phyloP scores from a whole-genome alignment of 208 protist genomes.

The Acanthamoeba healyi region DNA sequence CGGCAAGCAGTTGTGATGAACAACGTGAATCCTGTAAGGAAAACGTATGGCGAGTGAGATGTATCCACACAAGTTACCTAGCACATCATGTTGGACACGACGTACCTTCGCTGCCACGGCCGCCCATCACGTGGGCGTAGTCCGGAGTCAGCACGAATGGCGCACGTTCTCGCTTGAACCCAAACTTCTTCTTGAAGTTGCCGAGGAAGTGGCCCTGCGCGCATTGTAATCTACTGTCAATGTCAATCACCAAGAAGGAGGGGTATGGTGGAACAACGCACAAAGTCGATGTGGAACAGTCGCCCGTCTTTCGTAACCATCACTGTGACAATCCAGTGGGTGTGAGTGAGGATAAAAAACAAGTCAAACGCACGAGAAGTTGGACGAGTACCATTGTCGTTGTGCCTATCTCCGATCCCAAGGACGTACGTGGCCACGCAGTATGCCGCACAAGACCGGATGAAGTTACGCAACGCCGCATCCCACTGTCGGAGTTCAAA shows the following conservation, averaged over 20 bases:
- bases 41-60: no score
- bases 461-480: background rate
- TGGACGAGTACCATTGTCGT: slow-evolving; percentile 84
- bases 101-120: slow-evolving; percentile 82
- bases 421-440: slow-evolving; percentile 95
- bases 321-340: background rate
- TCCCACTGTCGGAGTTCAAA: background rate
- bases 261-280: background rate
- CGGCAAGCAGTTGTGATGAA: slow-evolving; percentile 83
- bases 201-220: slow-evolving; percentile 91
- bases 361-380: background rate
- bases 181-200: slow-evolving; percentile 87
- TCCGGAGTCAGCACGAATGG: slow-evolving; percentile 92
- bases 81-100: background rate
- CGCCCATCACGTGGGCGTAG: slow-evolving; percentile 91
- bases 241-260: background rate
- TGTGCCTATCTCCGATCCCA: slow-evolving; percentile 93
- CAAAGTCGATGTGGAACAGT: slow-evolving; percentile 92
- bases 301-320: slow-evolving; percentile 5
- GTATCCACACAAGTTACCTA: background rate
- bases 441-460: slow-evolving; percentile 84
- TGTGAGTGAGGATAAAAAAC: background rate
- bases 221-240: background rate
- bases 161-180: slow-evolving; percentile 85
- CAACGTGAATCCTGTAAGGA: slow-evolving; percentile 73